phyloP scores from a whole-genome alignment of 495 filamentous ascomycete genomes.

The Lasiosphaeriaceae sp. region DNA sequence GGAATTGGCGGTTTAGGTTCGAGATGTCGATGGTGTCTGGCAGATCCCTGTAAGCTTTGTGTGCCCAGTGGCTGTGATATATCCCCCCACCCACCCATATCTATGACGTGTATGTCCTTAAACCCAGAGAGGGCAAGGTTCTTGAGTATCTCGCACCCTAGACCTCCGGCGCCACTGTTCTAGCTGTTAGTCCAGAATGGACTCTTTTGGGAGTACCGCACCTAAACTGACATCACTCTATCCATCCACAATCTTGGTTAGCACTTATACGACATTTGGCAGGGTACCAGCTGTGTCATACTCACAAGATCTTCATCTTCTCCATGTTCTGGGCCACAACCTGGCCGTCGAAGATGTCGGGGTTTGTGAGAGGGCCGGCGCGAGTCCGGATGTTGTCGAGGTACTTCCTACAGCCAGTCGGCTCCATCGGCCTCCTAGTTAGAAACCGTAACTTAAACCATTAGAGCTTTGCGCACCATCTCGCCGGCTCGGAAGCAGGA shows the following conservation, averaged over 20 bases:
- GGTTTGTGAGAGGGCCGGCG: conserved; percentile 73
- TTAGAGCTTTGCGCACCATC: conserved; percentile 20
- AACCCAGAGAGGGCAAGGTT: conserved; percentile 94
- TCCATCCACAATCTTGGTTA: background rate
- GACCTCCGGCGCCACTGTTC: conserved; percentile 71
- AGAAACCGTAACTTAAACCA: background rate
- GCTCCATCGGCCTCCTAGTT: background rate
- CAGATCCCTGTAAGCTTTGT: background rate
- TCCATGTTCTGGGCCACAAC: conserved; percentile 59
- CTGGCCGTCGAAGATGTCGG: conserved; percentile 61
- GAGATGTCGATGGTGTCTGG: conserved; percentile 94
- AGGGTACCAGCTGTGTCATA: background rate
- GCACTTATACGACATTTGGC: background rate
- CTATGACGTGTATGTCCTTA: conserved; percentile 96
- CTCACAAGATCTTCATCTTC: conserved; percentile 32
- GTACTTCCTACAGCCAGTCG: conserved; percentile 53
- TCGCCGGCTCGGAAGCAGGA: conserved; percentile 20
- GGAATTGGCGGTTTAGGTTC: conserved; percentile 96
- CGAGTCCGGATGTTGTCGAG: conserved; percentile 73
- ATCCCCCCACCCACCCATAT: conserved; percentile 58
- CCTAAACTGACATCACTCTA: conserved; percentile 25
- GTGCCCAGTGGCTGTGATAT: background rate
- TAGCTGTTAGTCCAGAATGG: conserved; percentile 39
- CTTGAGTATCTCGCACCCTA: conserved; percentile 97
- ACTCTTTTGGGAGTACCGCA: background rate